Evolutionary conservation across 75 land plant genomes (phyloP).

Genomic region (Picea glauca): DNA sequence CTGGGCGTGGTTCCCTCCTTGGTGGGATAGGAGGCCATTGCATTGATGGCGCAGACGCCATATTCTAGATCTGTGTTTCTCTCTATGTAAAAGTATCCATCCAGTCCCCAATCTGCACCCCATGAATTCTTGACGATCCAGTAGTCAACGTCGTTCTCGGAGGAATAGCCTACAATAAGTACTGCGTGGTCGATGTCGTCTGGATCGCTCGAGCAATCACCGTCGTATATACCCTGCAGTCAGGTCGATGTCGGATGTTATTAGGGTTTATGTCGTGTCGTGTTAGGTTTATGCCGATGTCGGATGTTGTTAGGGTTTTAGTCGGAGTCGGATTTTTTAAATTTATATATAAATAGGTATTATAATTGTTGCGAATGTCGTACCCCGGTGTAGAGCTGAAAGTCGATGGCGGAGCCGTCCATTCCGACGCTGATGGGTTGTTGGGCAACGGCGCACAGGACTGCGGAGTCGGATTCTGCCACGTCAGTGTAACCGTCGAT

Average conservation of each 20-base stretch:
- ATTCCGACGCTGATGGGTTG: constrained; percentile 65
- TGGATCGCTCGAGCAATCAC: constrained; percentile 34
- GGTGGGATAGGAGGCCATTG: constrained; percentile 66
- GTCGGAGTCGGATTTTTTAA: neutral
- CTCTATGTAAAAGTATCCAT: constrained; percentile 37
- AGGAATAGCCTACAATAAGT: constrained; percentile 48
- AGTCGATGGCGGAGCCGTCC: constrained; percentile 45
- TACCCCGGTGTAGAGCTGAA: constrained; percentile 59
- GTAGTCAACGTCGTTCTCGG: constrained; percentile 34
- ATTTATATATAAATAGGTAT: neutral
- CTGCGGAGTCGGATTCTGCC: constrained; percentile 27
- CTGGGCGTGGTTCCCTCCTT: constrained; percentile 1
- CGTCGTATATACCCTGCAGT: constrained; percentile 47
- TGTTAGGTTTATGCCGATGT: neutral
- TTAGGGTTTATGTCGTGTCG: neutral
- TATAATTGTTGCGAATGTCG: neutral
- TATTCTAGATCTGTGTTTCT: constrained; percentile 20
- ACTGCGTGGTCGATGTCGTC: constrained; percentile 63
- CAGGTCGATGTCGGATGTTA: neutral
- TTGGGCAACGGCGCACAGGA: constrained; percentile 39
- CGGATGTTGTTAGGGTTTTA: neutral
- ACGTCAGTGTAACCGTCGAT: constrained; percentile 62
- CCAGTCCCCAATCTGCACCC: constrained; percentile 59
- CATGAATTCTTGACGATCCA: constrained; percentile 74
- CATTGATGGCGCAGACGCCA: constrained; percentile 49